Evolutionary conservation across 805 yeast genomes (phyloP), one percentile per base, ranked within the genome.

Genomic region (Cyberlindnera maclurae): DNA sequence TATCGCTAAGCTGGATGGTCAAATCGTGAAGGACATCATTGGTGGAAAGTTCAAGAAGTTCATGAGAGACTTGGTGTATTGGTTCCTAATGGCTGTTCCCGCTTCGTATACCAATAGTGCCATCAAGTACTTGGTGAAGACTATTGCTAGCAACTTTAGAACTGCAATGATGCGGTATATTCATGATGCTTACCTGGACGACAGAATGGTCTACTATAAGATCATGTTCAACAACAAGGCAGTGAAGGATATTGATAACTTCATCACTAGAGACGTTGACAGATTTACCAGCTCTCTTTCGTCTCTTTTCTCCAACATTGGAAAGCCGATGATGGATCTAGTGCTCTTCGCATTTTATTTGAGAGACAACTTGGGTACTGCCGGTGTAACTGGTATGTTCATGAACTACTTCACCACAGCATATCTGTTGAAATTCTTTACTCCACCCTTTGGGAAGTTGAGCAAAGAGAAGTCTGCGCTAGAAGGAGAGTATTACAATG

Each of bases 21-120:
- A 84, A 58, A 82, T 89, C 36, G 96, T 88, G 33, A 81, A 84
- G 57, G 90, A 88, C 59, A 74, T 89, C 54, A 86, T 89, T 49
- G 80, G 87, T 13, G 87, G 88, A 13, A 77, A 81, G 46, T 86
- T 88, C 15, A 72, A 67, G 47, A 79, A 80, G 38, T 89, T 89
- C 51, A 58, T 78, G 30, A 67, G 84, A 42, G 96, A 89, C 57
- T 67, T 89, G 58, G 71, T 77, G 9, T 82, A 83, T 59, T 89
- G 97, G 97, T 75, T 89, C 42, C 62, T 84, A 43, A 79, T 89
- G 55, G 96, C 96, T 1, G 77, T 89, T 45, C 97, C 97, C 2
- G 95, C 96, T 0, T 79, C 93, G 3, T 89, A 86, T 59, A 83
- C 96, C 26, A 89, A 89, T 60, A 82, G 95, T 34, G 88, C 90